phyloP scores from a whole-genome alignment of 192 early-diverging fungal genomes.

The Entomortierella parvispora region DNA sequence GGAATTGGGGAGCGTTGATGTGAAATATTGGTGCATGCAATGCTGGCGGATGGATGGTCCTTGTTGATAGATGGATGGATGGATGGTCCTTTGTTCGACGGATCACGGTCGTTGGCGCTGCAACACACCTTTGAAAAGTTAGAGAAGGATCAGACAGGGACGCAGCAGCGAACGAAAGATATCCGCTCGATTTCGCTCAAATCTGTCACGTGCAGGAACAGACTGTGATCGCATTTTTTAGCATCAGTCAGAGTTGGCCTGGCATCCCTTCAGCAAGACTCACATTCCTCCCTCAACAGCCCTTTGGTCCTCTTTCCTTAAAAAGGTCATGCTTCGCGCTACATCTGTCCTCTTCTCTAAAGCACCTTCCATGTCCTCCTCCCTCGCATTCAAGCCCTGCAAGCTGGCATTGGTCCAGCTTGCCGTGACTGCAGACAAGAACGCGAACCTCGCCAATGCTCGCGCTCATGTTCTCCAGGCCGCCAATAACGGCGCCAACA shows the following conservation, averaged over 20 bases:
- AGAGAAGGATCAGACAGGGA: background rate
- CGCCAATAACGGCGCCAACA: constrained; percentile 78
- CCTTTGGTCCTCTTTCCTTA: constrained; percentile 4
- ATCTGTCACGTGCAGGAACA: too few relatives aligned
- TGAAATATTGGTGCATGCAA: background rate
- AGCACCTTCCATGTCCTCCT: constrained; percentile 17
- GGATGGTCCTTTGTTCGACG: background rate
- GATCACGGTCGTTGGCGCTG: too few relatives aligned
- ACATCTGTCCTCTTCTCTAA: constrained; percentile 14
- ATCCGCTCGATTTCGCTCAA: too few relatives aligned
- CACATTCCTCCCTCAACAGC: too few relatives aligned
- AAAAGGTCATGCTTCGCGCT: constrained; percentile 30
- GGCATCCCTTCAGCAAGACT: too few relatives aligned
- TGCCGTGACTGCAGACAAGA: constrained; percentile 76
- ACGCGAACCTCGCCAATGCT: constrained; percentile 82
- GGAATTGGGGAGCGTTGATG: too few relatives aligned
- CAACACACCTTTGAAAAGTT: constrained; percentile 5
- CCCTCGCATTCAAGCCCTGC: constrained; percentile 47
- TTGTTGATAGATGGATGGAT: constrained; percentile 7
- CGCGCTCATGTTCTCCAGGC: constrained; percentile 86
- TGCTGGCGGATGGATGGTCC: background rate
- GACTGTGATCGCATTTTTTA: too few relatives aligned
- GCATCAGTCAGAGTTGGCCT: too few relatives aligned
- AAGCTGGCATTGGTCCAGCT: constrained; percentile 87
- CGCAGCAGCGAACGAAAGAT: background rate